Evolutionary conservation across 805 yeast genomes (phyloP).

Genomic region (Trichomonascus vanleenenianus): DNA sequence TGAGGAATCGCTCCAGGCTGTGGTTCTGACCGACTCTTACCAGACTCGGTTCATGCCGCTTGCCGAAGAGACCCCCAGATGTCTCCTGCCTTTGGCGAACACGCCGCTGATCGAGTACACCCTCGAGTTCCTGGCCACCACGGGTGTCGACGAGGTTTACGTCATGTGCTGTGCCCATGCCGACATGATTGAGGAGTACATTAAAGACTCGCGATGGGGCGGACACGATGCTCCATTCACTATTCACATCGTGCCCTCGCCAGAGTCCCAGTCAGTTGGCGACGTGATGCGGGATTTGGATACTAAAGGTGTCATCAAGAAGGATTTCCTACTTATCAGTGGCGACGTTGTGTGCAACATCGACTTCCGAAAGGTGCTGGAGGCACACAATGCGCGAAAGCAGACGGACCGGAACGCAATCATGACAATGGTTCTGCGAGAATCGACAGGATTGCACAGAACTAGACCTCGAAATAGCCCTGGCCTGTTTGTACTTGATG

Average conservation of each 20-base stretch:
- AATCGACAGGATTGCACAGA: constrained; percentile 77
- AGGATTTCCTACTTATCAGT: constrained; percentile 81
- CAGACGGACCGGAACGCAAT: constrained; percentile 80
- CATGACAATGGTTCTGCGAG: constrained; percentile 86
- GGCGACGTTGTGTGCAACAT: constrained; percentile 96
- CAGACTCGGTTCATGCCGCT: constrained; percentile 90
- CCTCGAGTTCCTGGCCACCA: constrained; percentile 83
- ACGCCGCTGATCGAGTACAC: constrained; percentile 94
- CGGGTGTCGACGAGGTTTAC: constrained; percentile 84
- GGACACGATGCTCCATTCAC: constrained; percentile 64
- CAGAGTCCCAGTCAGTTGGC: constrained; percentile 88
- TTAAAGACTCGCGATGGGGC: constrained; percentile 43
- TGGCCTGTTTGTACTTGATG: constrained; percentile 77
- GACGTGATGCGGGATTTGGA: constrained; percentile 97
- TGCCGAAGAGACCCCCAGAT: constrained; percentile 78
- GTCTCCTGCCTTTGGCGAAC: constrained; percentile 85
- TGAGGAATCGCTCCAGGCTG: constrained; percentile 56
- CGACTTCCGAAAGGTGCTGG: constrained; percentile 65
- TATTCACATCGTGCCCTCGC: constrained; percentile 68
- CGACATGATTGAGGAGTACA: constrained; percentile 75
- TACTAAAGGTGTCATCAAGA: constrained; percentile 77
- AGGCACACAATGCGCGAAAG: constrained; percentile 64
- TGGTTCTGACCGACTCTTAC: constrained; percentile 89
- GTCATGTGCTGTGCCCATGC: constrained; percentile 89
- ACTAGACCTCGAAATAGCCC: constrained; percentile 76